Evolutionary conservation across 2,329 filamentous ascomycete genomes (phyloP).

Genomic region (Ilyonectria mors-panacis): DNA sequence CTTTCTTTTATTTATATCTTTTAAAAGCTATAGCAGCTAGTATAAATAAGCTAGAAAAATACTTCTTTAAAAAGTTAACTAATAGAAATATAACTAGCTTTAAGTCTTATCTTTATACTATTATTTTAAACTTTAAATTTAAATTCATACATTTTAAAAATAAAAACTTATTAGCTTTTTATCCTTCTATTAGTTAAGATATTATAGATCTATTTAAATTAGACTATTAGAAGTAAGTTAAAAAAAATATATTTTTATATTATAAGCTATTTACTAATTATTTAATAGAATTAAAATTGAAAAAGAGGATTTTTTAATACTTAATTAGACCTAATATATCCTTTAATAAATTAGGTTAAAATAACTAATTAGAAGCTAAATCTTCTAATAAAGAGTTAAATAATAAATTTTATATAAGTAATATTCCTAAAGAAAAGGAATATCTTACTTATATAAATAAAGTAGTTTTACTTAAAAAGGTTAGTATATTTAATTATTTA

Average conservation of each 20-base stretch:
- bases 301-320: too few relatives aligned
- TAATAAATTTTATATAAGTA: too few relatives aligned
- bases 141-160: neutral
- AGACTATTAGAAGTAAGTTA: neutral
- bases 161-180: neutral
- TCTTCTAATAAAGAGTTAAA: neutral
- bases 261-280: neutral
- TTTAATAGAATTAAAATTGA: neutral
- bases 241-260: neutral
- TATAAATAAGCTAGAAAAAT: conserved; percentile 4
- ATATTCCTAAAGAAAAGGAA: too few relatives aligned
- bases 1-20: neutral
- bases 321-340: neutral
- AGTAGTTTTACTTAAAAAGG: too few relatives aligned
- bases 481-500: too few relatives aligned
- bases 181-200: neutral
- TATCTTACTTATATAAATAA: too few relatives aligned
- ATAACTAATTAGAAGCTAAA: neutral
- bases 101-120: neutral
- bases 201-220: neutral
- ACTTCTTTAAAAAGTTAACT: neutral
- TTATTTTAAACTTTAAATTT: conserved; percentile 1
- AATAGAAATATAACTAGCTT: conserved; percentile 1
- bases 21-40: neutral
- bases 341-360: neutral